Evolutionary conservation across 495 filamentous ascomycete species (phyloP).

Genomic region (Xylaria sp.): DNA sequence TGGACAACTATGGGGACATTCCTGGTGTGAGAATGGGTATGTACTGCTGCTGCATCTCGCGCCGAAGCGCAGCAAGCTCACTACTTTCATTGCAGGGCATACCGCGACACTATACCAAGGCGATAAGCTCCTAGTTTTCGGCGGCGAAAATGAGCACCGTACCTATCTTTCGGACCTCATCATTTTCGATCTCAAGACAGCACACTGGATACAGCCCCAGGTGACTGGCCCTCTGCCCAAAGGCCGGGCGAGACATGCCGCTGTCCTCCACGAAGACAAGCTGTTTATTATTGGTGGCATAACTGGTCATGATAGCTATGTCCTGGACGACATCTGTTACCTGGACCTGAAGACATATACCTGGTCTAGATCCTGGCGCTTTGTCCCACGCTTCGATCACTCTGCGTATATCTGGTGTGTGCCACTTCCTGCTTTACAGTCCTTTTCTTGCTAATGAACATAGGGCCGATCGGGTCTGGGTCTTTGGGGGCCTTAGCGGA

Average conservation of each 20-base stretch:
- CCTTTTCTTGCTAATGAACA: constrained; percentile 25
- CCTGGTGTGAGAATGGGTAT: constrained; percentile 97
- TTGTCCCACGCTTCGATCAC: constrained; percentile 92
- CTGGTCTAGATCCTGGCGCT: constrained; percentile 95
- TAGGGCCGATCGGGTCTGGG: constrained; percentile 82
- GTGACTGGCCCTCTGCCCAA: constrained; percentile 82
- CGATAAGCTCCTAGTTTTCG: constrained; percentile 93
- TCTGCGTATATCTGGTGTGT: constrained; percentile 81
- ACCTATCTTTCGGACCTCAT: constrained; percentile 95
- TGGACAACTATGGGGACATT: constrained; percentile 98
- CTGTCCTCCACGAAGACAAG: constrained; percentile 94
- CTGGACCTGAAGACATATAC: constrained; percentile 97
- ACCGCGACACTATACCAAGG: constrained; percentile 95
- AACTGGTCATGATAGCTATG: constrained; percentile 83
- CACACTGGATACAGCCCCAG: constrained; percentile 91
- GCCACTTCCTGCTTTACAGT: neutral
- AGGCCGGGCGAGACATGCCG: constrained; percentile 90
- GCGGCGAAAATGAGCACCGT: constrained; percentile 96
- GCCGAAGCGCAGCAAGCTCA: constrained; percentile 13
- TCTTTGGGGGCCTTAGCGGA: constrained; percentile 92
- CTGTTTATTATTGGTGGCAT: constrained; percentile 93
- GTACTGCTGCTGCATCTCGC: constrained; percentile 27
- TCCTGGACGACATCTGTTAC: constrained; percentile 94
- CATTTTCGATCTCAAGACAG: constrained; percentile 91
- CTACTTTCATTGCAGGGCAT: constrained; percentile 66